Evolutionary conservation across 2,329 filamentous ascomycete species (phyloP).

Genomic region (Diaporthe velutina): DNA sequence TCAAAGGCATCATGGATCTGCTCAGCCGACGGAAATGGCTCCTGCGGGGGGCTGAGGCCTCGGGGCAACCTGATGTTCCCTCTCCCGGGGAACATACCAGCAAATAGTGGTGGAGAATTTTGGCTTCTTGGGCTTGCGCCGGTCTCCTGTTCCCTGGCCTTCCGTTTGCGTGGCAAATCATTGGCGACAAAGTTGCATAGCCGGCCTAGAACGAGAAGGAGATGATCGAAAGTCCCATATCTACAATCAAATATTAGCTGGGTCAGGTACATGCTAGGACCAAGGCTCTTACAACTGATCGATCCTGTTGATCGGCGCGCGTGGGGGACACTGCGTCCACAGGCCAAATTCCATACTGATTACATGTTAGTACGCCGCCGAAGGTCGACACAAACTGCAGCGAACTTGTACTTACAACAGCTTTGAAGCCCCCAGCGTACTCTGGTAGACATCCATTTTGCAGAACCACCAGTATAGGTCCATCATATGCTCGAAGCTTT

Average conservation of each 20-base stretch:
- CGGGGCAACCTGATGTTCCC: conserved; percentile 64
- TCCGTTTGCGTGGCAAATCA: conserved; percentile 84
- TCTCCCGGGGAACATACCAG: conserved; percentile 68
- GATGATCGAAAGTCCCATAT: conserved; percentile 90
- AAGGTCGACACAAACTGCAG: neutral
- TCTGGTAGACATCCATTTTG: conserved; percentile 94
- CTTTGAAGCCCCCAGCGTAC: conserved; percentile 86
- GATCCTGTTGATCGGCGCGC: conserved; percentile 81
- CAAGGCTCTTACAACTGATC: conserved; percentile 73
- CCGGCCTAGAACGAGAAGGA: conserved; percentile 84
- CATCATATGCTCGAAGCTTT: conserved; percentile 82
- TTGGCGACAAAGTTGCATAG: conserved; percentile 82
- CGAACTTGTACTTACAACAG: conserved; percentile 76
- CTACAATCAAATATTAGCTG: conserved; percentile 56
- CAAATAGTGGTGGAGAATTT: conserved; percentile 61
- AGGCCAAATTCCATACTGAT: conserved; percentile 80
- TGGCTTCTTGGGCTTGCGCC: conserved; percentile 56
- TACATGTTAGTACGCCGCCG: conserved; percentile 43
- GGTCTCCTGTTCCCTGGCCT: conserved; percentile 69
- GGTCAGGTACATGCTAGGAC: too few species aligned
- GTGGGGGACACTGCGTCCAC: conserved; percentile 90
- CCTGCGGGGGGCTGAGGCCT: conserved; percentile 66
- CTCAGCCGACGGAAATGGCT: conserved; percentile 54
- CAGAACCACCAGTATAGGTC: conserved; percentile 97
- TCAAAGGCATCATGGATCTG: conserved; percentile 63